Evolutionary conservation across 148 eudicot genomes (phyloP).

Genomic region (Talinum fruticosum): DNA sequence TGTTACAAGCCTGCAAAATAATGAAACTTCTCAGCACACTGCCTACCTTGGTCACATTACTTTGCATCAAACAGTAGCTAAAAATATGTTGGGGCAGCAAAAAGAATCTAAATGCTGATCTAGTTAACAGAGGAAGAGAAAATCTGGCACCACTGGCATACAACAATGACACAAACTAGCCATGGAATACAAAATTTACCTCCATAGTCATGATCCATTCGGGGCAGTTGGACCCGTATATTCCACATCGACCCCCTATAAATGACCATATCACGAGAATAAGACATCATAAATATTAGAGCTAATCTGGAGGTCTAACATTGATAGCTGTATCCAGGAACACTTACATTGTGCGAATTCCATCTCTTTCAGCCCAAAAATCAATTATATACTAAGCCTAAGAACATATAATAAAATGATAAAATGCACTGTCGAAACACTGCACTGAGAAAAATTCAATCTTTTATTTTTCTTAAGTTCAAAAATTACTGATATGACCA

Average conservation of each 20-base stretch:
- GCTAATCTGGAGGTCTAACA: no score
- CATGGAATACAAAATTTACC: constrained; percentile 34
- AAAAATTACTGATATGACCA: not conserved
- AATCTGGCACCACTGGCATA: constrained; percentile 1
- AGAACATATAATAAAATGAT: no score
- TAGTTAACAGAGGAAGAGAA: no score
- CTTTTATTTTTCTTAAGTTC: no score
- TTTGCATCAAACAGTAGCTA: not conserved
- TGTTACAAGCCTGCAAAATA: constrained; percentile 74
- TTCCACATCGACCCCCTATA: constrained; percentile 85
- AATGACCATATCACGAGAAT: not conserved
- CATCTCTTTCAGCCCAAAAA: not conserved
- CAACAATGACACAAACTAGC: not conserved
- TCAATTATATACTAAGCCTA: no score
- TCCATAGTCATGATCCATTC: constrained; percentile 92
- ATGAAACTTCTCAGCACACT: not conserved
- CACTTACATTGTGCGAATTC: not conserved
- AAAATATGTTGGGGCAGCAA: no score
- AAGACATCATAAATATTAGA: not conserved
- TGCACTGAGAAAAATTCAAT: no score
- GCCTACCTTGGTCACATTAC: not conserved
- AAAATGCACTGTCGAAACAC: no score
- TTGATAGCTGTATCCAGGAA: no score
- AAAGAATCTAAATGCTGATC: not conserved
- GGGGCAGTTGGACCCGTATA: constrained; percentile 79